Percentiles rank a stretch among this genome's conserved stretches.
Conservation (phyloP, 768 basidiomycete species). For the Mycena amicta region DNA sequence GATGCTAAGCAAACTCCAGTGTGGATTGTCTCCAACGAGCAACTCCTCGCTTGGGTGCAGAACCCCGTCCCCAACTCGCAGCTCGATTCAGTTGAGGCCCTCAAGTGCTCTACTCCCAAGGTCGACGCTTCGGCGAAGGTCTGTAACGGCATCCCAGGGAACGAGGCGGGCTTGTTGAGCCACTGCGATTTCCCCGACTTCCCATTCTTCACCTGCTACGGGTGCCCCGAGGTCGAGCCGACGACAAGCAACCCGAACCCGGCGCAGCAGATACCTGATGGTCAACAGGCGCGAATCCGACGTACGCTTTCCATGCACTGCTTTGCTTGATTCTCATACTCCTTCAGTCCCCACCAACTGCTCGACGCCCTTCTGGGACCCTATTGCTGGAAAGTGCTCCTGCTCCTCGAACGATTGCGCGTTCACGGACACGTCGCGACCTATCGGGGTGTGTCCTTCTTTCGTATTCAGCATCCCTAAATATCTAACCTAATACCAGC, state of each 20-base stretch:
- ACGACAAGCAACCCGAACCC: slow-evolving; percentile 68
- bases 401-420: slow-evolving; percentile 59
- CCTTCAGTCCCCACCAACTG: slow-evolving; percentile 65
- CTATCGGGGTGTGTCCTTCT: slow-evolving; percentile 57
- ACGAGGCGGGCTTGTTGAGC: slow-evolving; percentile 61
- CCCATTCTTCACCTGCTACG: slow-evolving; percentile 82
- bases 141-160: slow-evolving; percentile 76
- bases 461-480: slow-evolving; percentile 4
- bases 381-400: slow-evolving; percentile 63
- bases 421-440: slow-evolving; percentile 64
- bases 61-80: slow-evolving; percentile 68
- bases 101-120: slow-evolving; percentile 67
- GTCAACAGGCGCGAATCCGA: slow-evolving; percentile 52
- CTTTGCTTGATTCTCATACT: slow-evolving; percentile 2
- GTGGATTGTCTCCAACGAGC: slow-evolving; percentile 73
- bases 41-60: slow-evolving; percentile 74
- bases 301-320: slow-evolving; percentile 41
- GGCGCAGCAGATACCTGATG: slow-evolving; percentile 50
- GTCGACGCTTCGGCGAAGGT: slow-evolving; percentile 57
- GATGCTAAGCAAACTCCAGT: slow-evolving; percentile 37
- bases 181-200: slow-evolving; percentile 73
- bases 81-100: slow-evolving; percentile 51
- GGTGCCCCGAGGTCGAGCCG: slow-evolving; percentile 62
- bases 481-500: slow-evolving; percentile 38
- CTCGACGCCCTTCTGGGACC: slow-evolving; percentile 83